Base-by-base conservation (phyloP, 2,329 filamentous ascomycete species). In the Xylaria digitata region DNA sequence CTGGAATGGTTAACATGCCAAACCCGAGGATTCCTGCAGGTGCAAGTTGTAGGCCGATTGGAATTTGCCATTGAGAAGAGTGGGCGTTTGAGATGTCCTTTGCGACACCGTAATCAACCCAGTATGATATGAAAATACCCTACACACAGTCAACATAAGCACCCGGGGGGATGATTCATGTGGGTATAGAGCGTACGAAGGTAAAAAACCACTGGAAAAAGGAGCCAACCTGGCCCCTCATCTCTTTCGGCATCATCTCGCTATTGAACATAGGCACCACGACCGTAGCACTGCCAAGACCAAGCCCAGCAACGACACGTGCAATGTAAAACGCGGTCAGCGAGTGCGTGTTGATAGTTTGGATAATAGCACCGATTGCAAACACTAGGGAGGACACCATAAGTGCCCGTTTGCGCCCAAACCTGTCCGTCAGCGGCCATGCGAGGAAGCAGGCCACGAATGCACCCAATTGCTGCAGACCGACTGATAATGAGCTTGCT, bases 1-100 rank as follows among this genome's bases (percentile, higher is more conserved):
- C 84, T 13, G 81, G 80, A 1, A 86, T 72, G 0, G 81, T 82
- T 11, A 85, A 71, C 78, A 84, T 82, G 1, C 84, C 83, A 1
- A 85, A 58, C 0, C 82, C 83, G 53, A 86, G 81, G 0, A 85
- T 66, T 1, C 75, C 81, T 0, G 82, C 83, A 0, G 83, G 83
- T 0, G 83, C 73, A 6, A 86, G 77, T 69, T 86, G 84, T 3
- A 87, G 76, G 0, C 82, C 85, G 60, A 88, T 81, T 0, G 85
- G 85, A 32, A 87, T 81, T 74, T 86, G 85, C 86, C 85, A 88
- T 75, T 87, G 85, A 1, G 75, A 75, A 0, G 81, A 69, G 46
- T 78, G 72, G n/a, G 71, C 63, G 2, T 72, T 62, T 3, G 65
- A 53, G 50, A 82, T 75, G 61, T 76, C 71, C 40, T 75, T 74